Percentiles rank a stretch among this genome's conserved stretches.
Evolutionary conservation across 257 asterid species (phyloP).

Genomic region (Solanum chiquidenum): DNA sequence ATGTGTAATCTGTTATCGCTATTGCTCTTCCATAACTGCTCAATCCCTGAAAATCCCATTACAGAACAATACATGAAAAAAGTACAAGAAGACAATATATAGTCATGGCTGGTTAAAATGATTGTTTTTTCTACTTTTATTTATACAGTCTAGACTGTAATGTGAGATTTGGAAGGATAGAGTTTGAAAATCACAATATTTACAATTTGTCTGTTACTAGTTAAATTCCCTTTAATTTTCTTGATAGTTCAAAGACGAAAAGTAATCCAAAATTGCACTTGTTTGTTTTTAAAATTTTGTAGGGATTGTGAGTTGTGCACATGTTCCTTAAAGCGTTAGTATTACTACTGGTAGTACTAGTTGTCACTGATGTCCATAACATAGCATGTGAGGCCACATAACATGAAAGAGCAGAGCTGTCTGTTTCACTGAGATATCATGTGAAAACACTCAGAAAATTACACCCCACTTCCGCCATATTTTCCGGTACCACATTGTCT

Average conservation of each 20-base stretch:
- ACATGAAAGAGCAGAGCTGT: slow-evolving; percentile 33
- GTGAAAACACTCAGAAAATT: background rate
- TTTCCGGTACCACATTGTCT: background rate
- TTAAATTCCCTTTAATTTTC: background rate
- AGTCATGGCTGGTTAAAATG: background rate
- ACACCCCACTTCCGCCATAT: background rate
- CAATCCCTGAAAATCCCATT: background rate
- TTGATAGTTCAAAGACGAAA: background rate
- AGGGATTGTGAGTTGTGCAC: background rate
- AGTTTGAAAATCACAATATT: background rate
- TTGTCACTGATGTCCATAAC: slow-evolving; percentile 34
- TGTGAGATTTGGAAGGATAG: too few relatives aligned
- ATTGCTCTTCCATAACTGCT: background rate
- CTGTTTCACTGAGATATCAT: slow-evolving; percentile 33
- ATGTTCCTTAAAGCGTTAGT: background rate
- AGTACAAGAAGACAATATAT: background rate
- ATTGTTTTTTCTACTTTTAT: background rate
- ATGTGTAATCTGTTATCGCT: background rate
- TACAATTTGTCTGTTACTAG: background rate
- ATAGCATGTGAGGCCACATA: slow-evolving; percentile 47
- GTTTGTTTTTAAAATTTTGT: background rate
- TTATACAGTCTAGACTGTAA: background rate
- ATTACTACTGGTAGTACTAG: slow-evolving; percentile 15
- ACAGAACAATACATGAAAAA: background rate
- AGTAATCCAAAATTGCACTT: background rate